Percentiles rank a stretch among this genome's conserved stretches.
These are phyloP conservation scores for Eucalyptus urophylla DNA, from an alignment of 345 rosid species.

Conservation along the genomic window DNA sequence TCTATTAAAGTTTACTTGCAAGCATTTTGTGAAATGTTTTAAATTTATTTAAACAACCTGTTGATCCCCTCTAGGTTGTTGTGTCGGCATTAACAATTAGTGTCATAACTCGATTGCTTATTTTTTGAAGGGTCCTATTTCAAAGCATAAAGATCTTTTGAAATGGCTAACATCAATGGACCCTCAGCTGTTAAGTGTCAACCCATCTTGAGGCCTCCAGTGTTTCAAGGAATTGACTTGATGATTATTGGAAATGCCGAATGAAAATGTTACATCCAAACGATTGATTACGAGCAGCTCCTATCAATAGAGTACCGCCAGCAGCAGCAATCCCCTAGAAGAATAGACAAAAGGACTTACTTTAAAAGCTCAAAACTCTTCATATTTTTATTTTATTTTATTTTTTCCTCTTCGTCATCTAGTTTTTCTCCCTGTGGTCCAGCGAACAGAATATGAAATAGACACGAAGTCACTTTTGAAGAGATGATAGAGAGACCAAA, in stretches of 20 bases:
- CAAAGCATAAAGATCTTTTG: neutral
- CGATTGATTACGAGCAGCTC: neutral
- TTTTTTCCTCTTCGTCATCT: neutral
- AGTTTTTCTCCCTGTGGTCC: neutral
- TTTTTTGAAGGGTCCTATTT: neutral
- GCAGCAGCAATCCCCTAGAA: neutral
- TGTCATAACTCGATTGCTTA: neutral
- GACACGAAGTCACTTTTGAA: neutral
- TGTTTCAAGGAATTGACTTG: neutral
- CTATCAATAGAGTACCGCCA: neutral
- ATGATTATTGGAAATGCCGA: neutral
- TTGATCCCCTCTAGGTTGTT: neutral
- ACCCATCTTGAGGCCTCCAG: neutral
- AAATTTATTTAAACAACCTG: too few species aligned
- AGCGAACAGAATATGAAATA: neutral
- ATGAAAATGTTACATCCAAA: neutral
- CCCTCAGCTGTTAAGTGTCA: neutral
- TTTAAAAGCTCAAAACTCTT: neutral
- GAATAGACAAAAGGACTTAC: neutral
- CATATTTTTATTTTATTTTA: too few species aligned
- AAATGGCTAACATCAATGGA: neutral
- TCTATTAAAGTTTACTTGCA: neutral
- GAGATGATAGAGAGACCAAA: neutral
- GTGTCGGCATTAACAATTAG: neutral
- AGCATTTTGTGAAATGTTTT: too few species aligned